Evolutionary conservation across 495 filamentous ascomycete genomes (phyloP), one percentile per base, ranked within the genome.

Genomic region (Achaetomiella virescens): DNA sequence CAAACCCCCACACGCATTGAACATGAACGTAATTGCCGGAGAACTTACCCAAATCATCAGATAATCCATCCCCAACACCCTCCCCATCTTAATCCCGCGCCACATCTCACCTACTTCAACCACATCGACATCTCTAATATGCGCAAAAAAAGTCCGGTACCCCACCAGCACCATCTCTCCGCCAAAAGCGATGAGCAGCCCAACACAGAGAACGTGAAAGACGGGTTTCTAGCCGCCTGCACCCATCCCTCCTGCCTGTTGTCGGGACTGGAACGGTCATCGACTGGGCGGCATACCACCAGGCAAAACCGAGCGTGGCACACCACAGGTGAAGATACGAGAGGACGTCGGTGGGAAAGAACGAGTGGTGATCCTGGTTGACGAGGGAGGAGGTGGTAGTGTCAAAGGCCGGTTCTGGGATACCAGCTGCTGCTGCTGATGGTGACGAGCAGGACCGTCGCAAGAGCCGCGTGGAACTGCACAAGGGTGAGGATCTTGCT

Each of bases 151-250:
- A 3, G 37, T 5, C 37, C 17, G 37, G 6, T 38, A 18, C 7
- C 41, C 52, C 6, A 47, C 9, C 7, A 54, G 10, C 33, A 40
- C 12, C 14, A 18, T 18, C 37, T 40, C 37, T 5, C 12, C 37
- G 14, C 37, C 37, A 40, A 40, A 40, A 5, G 15, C 42, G 2
- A 27, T 0, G 6, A 54, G 0, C 52, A 54, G 6, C 20, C 31
- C 53, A 4, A 36, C 6, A 12, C 45, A 48, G 18, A 49, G 45
- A 1, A 43, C n/a, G 25, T 48, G 53, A 17, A 56, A 49, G 37
- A 56, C 45, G 3, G 20, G 53, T 45, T 20, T 54, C 52, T 54
- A 54, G 52, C 42, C 52, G 37, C 12, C 29, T 17, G 25, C 51
- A 36, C 27, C 3, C 47, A 36, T 9, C n/a, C 35, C 2, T n/a